Evolutionary conservation across 371 early-diverging fungal species (phyloP).

Genomic region (Mycotypha africana): DNA sequence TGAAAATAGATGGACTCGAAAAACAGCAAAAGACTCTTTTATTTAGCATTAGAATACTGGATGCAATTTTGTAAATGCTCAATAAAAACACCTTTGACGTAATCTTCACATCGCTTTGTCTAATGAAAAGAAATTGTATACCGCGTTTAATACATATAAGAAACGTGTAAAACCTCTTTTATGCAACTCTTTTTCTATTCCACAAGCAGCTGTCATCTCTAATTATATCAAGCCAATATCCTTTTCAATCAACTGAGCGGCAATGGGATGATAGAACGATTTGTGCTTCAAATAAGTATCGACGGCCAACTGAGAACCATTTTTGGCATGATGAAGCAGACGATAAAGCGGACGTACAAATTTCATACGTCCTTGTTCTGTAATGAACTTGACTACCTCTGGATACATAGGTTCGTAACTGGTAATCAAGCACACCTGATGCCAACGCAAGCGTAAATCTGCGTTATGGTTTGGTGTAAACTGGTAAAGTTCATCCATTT

Average conservation of each 20-base stretch:
- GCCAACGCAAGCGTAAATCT: constrained; percentile 90
- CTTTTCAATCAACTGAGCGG: constrained; percentile 75
- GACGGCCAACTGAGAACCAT: constrained; percentile 72
- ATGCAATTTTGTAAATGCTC: too few relatives aligned
- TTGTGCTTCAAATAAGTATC: constrained; percentile 75
- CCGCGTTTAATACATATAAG: too few relatives aligned
- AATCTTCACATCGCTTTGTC: too few relatives aligned
- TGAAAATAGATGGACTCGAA: too few relatives aligned
- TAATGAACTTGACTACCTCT: constrained; percentile 72
- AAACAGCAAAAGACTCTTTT: too few relatives aligned
- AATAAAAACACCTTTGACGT: too few relatives aligned
- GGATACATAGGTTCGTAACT: constrained; percentile 74
- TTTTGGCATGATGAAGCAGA: constrained; percentile 52
- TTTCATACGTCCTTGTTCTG: constrained; percentile 94
- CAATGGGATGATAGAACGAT: constrained; percentile 92
- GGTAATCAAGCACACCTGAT: constrained; percentile 71
- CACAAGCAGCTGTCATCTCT: too few relatives aligned
- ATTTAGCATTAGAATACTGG: too few relatives aligned
- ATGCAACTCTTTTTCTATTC: too few relatives aligned
- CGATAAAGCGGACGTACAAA: constrained; percentile 82
- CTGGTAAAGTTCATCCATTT: constrained; percentile 73
- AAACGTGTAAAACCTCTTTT: too few relatives aligned
- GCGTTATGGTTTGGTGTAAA: constrained; percentile 71
- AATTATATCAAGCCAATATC: constrained; percentile 55
- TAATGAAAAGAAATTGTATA: too few relatives aligned